Evolutionary conservation across 2,329 filamentous ascomycete genomes (phyloP).

Genomic region (Neospermospora avenae): DNA sequence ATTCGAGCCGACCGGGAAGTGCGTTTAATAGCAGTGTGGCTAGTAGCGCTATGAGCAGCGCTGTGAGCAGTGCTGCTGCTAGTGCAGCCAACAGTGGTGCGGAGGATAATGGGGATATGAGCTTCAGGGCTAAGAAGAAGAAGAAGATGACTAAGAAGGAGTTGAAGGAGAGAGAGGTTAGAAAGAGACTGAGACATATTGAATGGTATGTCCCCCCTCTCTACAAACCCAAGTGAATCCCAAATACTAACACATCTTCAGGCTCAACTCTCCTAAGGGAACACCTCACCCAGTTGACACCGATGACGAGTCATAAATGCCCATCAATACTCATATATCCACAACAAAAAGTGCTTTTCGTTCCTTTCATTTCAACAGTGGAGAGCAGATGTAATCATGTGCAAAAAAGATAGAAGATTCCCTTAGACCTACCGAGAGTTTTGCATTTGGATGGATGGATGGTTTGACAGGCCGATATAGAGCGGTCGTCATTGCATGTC

Average conservation of each 20-base stretch:
- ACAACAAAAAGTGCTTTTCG: constrained; percentile 3
- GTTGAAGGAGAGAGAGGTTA: constrained; percentile 86
- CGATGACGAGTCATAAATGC: constrained; percentile 32
- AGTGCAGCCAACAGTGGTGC: constrained; percentile 74
- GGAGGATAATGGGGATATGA: constrained; percentile 78
- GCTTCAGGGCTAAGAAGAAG: constrained; percentile 90
- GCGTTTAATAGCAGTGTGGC: constrained; percentile 57
- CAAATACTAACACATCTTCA: constrained; percentile 14
- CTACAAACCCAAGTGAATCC: too few relatives aligned
- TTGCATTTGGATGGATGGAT: constrained; percentile 19
- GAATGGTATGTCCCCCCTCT: constrained; percentile 54
- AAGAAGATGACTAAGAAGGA: constrained; percentile 99
- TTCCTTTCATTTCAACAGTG: background rate
- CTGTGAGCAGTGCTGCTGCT: constrained; percentile 54
- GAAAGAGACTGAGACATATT: constrained; percentile 82
- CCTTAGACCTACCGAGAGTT: constrained; percentile 15
- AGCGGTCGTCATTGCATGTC: background rate
- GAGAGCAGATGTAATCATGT: constrained; percentile 18
- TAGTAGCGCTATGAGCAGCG: constrained; percentile 54
- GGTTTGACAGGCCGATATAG: constrained; percentile 4
- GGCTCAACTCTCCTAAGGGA: constrained; percentile 36
- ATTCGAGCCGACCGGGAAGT: constrained; percentile 63
- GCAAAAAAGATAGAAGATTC: constrained; percentile 17
- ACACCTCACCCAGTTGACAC: constrained; percentile 34
- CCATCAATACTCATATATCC: background rate